A percentile compares a stretch with the other conserved stretches of the same genome.
Conservation (phyloP, 257 asterid species). For the Solanum ahanhuiri region DNA sequence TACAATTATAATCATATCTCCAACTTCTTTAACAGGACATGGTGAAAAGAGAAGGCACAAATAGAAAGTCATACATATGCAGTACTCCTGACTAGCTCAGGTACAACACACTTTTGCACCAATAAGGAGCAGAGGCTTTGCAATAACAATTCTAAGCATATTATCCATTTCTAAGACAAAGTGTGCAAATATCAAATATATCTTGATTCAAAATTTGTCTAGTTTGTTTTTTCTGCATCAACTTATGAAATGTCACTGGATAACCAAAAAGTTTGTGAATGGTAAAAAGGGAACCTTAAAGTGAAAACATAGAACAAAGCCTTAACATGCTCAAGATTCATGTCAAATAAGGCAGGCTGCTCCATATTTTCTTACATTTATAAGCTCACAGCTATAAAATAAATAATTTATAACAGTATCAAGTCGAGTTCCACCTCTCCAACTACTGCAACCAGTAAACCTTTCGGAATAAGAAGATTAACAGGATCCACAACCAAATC, state of each 20-base stretch:
- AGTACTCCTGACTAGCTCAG: background rate
- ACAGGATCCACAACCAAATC: conserved; percentile 52
- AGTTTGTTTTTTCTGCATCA: background rate
- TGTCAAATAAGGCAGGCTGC: background rate
- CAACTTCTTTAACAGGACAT: background rate
- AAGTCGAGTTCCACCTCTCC: conserved; percentile 58
- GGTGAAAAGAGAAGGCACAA: background rate
- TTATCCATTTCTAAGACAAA: background rate
- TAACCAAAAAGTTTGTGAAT: background rate
- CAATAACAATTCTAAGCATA: background rate
- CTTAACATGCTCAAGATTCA: background rate
- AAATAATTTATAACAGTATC: background rate
- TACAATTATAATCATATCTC: background rate
- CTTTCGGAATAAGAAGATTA: conserved; percentile 53
- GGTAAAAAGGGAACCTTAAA: background rate
- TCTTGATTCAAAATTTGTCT: background rate
- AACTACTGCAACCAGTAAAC: conserved; percentile 60
- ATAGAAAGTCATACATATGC: background rate
- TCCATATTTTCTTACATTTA: background rate
- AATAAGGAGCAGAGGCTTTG: background rate
- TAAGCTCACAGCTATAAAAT: background rate
- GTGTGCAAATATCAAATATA: background rate
- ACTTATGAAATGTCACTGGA: background rate
- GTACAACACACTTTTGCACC: background rate
- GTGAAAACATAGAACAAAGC: background rate